Base-by-base conservation (phyloP, 108 stramenopile species). In the Cyclotella baltica region DNA sequence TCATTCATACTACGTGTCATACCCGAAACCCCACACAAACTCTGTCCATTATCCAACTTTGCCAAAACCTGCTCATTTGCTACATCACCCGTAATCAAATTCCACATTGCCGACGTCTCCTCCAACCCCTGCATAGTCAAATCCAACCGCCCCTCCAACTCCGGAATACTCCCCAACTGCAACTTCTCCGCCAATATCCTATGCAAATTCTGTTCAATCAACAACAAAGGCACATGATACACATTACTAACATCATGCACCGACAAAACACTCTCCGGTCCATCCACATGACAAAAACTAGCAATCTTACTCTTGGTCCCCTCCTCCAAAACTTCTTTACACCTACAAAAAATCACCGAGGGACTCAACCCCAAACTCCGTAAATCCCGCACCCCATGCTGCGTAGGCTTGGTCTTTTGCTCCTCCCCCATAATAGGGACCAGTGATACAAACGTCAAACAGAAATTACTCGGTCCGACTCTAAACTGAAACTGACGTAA, bases 321-420 rank as follows among this genome's bases (percentile, higher is more conserved):
- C 37, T 87, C 83, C 83, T 92, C 85, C 79, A 97, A 81, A 18
- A 86, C 86, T 84, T 92, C 73, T 43, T 76, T 87, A 43, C 90
- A 95, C 3, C 98, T 89, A 89, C 99, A 99, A 75, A 98, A 96
- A 52, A 99, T 97, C 30, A 99, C 88, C 38, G 91, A 85, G 29
- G 99, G 98, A 67, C 89, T 85, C 34, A 99, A 76, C 57, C 99
- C 99, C 56, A 99, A 77, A 33, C 86, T 86, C 29, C 97, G 73
- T 73, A 99, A 89, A 86, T 99, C 98, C 56, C 96, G 90, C 63
- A 99, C 98, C 10, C 97, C 97, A 85, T 99, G 96, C 75, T 99
- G 99, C 23, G 99, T 99, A 19, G 99, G 99, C 83, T 99, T 99
- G 15, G 99, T 98, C 88, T 99, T 99, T 92, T 99, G 98, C 83